Percentiles rank a stretch among this genome's conserved stretches.
Conservation (phyloP, 345 rosid species). For the Kandelia obovata region DNA sequence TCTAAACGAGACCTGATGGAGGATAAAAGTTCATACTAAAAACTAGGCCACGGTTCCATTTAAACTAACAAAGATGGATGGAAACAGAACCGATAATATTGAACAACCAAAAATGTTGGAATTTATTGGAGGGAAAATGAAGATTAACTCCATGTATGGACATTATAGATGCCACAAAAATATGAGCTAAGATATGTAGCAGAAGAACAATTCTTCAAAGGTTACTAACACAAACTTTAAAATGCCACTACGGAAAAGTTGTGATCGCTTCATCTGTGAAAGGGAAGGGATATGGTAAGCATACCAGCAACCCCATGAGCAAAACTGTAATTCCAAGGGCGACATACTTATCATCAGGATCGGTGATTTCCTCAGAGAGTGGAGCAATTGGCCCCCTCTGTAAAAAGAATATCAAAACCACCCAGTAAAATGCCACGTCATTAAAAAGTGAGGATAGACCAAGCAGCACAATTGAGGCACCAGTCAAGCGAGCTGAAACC, state of each 20-base stretch:
- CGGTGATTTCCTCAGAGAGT: slow-evolving; percentile 66
- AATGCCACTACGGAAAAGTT: slow-evolving; percentile 31
- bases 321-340: slow-evolving; percentile 65
- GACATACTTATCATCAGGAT: slow-evolving; percentile 58
- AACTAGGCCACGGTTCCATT: too few species aligned
- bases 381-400: slow-evolving; percentile 92
- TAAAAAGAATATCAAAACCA: slow-evolving; percentile 69
- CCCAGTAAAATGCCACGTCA: slow-evolving; percentile 94
- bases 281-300: slow-evolving; percentile 84
- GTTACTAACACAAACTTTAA: not conserved
- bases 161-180: not conserved
- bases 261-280: slow-evolving; percentile 46
- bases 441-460: slow-evolving; percentile 71
- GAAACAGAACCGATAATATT: too few species aligned
- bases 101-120: too few species aligned
- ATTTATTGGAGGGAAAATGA: not conserved
- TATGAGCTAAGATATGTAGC: not conserved
- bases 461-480: slow-evolving; percentile 58
- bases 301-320: slow-evolving; percentile 66
- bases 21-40: too few species aligned
- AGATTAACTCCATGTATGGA: not conserved
- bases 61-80: too few species aligned
- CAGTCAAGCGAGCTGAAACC: slow-evolving; percentile 72
- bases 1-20: too few species aligned
- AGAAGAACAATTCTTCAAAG: too few species aligned